A percentile compares a stretch with the other conserved stretches of the same genome.
These are phyloP conservation scores for Nicotiana rustica DNA, from an alignment of 305 asterid genomes.

Conservation along the genomic window DNA sequence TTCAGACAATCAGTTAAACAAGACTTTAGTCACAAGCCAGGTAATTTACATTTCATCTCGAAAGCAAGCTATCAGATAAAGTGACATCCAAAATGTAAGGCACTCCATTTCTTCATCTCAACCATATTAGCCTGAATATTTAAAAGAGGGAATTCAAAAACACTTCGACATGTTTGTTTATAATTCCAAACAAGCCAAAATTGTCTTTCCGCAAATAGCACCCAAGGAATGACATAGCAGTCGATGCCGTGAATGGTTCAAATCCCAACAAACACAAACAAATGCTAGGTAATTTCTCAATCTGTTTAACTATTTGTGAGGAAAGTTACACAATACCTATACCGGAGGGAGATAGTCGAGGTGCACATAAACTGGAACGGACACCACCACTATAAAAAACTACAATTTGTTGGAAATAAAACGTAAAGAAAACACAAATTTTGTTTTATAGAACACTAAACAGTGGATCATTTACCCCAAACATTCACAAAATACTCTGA, in stretches of 20 bases:
- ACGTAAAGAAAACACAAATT: neutral
- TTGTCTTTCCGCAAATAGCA: too few species aligned
- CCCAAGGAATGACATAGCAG: too few species aligned
- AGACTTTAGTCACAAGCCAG: neutral
- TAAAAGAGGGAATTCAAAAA: neutral
- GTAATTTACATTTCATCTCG: neutral
- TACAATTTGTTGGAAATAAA: neutral
- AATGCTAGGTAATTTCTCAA: too few species aligned
- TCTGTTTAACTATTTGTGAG: too few species aligned
- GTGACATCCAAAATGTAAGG: neutral
- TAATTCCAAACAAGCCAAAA: neutral
- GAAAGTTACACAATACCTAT: too few species aligned
- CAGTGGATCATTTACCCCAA: neutral
- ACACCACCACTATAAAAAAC: too few species aligned
- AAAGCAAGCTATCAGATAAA: neutral
- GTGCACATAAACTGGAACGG: too few species aligned
- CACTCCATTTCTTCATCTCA: neutral
- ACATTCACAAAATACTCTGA: neutral
- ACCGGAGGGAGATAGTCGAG: too few species aligned
- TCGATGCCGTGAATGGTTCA: too few species aligned
- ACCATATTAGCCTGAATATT: neutral
- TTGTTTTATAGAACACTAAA: neutral
- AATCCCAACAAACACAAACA: too few species aligned
- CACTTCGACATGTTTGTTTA: neutral
- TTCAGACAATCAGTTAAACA: constrained; percentile 5